A percentile compares a stretch with the other conserved stretches of the same genome.
phyloP scores from a whole-genome alignment of 1,284 basidiomycete genomes.

The Pholiota adiposa region DNA sequence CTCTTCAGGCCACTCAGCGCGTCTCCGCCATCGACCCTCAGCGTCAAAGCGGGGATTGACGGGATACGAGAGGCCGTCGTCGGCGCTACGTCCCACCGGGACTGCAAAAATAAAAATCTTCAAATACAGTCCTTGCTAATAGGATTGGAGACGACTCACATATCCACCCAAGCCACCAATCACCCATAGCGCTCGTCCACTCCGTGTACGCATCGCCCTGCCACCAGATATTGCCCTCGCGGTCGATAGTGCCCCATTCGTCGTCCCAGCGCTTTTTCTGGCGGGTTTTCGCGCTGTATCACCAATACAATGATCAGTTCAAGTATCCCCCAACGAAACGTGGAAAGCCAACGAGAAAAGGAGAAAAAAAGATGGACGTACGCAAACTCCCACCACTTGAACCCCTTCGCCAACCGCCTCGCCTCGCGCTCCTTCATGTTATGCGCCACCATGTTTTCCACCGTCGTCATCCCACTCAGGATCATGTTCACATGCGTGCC shows the following conservation, averaged over 20 bases:
- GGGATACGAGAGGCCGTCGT: conserved; percentile 68
- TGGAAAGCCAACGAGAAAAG: too few species aligned
- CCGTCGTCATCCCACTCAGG: conserved; percentile 71
- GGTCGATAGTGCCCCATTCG: conserved; percentile 76
- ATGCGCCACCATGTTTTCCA: conserved; percentile 69
- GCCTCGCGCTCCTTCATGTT: conserved; percentile 68
- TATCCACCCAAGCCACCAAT: conserved; percentile 66
- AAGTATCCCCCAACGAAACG: too few species aligned
- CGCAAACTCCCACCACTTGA: conserved; percentile 54
- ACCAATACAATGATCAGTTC: conserved; percentile 7
- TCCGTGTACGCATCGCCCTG: conserved; percentile 60
- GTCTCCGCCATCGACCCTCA: conserved; percentile 67
- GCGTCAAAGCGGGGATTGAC: conserved; percentile 76
- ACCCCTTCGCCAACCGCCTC: conserved; percentile 46
- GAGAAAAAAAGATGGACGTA: conserved; percentile 28
- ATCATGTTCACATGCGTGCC: conserved; percentile 68
- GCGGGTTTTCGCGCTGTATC: conserved; percentile 47
- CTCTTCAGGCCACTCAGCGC: conserved; percentile 73
- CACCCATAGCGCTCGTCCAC: conserved; percentile 82
- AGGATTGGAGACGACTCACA: conserved; percentile 51
- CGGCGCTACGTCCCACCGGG: conserved; percentile 61
- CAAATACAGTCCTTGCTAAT: not conserved
- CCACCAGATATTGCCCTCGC: conserved; percentile 90
- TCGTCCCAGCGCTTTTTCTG: conserved; percentile 64
- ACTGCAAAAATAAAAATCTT: conserved; percentile 46